Evolutionary conservation across 1,284 basidiomycete genomes (phyloP).

Genomic region (Tylopilus microsporus): DNA sequence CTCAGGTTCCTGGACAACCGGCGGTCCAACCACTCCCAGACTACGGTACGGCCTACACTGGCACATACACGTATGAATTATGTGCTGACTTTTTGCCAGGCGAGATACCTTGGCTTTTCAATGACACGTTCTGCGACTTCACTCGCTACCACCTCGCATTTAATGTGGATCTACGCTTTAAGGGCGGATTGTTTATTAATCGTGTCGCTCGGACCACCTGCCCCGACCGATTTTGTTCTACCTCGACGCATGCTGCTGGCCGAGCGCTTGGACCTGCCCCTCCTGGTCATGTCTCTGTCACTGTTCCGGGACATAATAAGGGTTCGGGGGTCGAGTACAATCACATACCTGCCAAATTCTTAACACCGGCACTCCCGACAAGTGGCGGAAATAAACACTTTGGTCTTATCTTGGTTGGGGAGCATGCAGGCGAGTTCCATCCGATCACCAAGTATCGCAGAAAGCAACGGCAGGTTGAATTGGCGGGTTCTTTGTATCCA

Average conservation of each 20-base stretch:
- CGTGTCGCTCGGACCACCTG: background rate
- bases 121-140: background rate
- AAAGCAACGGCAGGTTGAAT: no score
- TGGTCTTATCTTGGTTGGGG: background rate
- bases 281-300: no score
- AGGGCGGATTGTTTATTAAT: background rate
- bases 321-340: background rate
- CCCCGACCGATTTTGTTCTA: background rate
- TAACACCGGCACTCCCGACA: background rate
- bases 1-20: no score
- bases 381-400: background rate
- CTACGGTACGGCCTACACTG: background rate
- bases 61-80: background rate
- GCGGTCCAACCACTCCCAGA: background rate
- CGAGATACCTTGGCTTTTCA: constrained; percentile 1
- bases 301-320: background rate
- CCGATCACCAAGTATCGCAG: background rate
- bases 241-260: background rate
- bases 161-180: background rate
- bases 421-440: background rate
- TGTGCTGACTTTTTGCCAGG: background rate
- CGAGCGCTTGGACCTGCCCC: background rate
- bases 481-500: no score
- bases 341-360: background rate
- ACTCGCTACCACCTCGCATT: background rate